Evolutionary conservation across 2,329 filamentous ascomycete species (phyloP).

Genomic region (Paraconiothyrium sp.): DNA sequence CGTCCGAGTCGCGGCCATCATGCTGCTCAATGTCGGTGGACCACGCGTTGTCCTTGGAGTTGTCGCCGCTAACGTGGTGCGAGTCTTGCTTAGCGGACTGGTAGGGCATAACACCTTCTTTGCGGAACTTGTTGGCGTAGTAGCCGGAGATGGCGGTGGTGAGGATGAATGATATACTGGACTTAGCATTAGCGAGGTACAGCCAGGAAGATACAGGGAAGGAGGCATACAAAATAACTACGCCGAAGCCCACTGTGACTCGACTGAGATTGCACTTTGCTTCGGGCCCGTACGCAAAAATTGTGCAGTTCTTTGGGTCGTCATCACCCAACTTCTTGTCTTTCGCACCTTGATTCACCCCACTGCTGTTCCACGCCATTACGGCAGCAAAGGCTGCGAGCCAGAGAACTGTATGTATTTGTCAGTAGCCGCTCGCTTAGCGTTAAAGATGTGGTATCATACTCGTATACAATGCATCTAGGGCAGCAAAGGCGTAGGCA

Average conservation of each 20-base stretch:
- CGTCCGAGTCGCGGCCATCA: slow-evolving; percentile 53
- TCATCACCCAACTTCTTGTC: slow-evolving; percentile 51
- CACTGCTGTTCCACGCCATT: slow-evolving; percentile 65
- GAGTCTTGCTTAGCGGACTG: slow-evolving; percentile 54
- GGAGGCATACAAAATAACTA: slow-evolving; percentile 63
- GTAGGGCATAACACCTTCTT: slow-evolving; percentile 64
- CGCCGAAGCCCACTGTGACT: slow-evolving; percentile 64
- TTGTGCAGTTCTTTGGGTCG: slow-evolving; percentile 59
- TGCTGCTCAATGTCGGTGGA: slow-evolving; percentile 54
- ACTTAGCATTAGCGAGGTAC: not conserved
- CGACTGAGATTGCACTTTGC: slow-evolving; percentile 66
- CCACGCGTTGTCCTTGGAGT: slow-evolving; percentile 54
- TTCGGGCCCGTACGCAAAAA: slow-evolving; percentile 64
- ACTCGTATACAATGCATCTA: slow-evolving; percentile 62
- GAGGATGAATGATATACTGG: slow-evolving; percentile 62
- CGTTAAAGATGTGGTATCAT: slow-evolving; percentile 8
- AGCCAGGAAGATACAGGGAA: not conserved
- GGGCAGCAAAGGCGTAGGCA: slow-evolving; percentile 65
- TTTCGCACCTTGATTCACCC: slow-evolving; percentile 61
- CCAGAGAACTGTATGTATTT: slow-evolving; percentile 59
- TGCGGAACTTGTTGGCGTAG: slow-evolving; percentile 65
- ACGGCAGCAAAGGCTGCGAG: slow-evolving; percentile 67
- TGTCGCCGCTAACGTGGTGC: slow-evolving; percentile 51
- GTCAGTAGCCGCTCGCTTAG: not conserved
- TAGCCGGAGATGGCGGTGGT: slow-evolving; percentile 65